Evolutionary conservation across 139 green algal species (phyloP).

Genomic region (Picochlorum sp.): DNA sequence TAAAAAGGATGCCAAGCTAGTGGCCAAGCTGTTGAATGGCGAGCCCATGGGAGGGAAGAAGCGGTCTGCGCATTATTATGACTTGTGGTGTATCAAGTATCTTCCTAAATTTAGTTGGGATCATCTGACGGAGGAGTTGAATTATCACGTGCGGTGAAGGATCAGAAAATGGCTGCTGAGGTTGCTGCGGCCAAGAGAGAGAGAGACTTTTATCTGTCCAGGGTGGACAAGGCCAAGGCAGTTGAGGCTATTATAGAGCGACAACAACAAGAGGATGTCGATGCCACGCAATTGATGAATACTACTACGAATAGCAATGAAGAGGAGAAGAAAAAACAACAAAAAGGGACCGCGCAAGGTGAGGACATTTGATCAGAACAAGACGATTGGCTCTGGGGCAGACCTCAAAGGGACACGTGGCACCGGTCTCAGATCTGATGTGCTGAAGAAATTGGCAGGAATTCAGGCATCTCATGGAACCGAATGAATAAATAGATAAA

Average conservation of each 20-base stretch:
- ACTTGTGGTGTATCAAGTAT: slow-evolving; percentile 94
- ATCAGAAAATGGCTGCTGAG: slow-evolving; percentile 82
- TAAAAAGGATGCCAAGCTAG: slow-evolving; percentile 76
- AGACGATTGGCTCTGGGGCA: neutral
- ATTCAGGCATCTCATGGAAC: neutral
- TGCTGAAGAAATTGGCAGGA: neutral
- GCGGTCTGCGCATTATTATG: slow-evolving; percentile 73
- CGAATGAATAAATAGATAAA: no score
- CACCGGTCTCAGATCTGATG: slow-evolving; percentile 13
- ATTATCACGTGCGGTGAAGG: slow-evolving; percentile 63
- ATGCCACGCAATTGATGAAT: no score
- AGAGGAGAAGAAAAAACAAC: neutral
- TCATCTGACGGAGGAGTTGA: slow-evolving; percentile 89
- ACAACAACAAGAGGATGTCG: neutral
- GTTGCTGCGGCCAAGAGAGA: slow-evolving; percentile 79
- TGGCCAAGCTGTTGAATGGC: slow-evolving; percentile 53
- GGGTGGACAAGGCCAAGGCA: slow-evolving; percentile 45
- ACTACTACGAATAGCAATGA: neutral
- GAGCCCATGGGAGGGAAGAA: slow-evolving; percentile 68
- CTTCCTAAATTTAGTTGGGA: slow-evolving; percentile 95
- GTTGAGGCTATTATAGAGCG: slow-evolving; percentile 35
- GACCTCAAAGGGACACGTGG: slow-evolving; percentile 35
- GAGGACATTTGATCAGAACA: slow-evolving; percentile 47
- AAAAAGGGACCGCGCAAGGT: slow-evolving; percentile 6
- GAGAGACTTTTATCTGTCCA: slow-evolving; percentile 87